phyloP scores from a whole-genome alignment of 345 rosid genomes.

The Salix brachista region DNA sequence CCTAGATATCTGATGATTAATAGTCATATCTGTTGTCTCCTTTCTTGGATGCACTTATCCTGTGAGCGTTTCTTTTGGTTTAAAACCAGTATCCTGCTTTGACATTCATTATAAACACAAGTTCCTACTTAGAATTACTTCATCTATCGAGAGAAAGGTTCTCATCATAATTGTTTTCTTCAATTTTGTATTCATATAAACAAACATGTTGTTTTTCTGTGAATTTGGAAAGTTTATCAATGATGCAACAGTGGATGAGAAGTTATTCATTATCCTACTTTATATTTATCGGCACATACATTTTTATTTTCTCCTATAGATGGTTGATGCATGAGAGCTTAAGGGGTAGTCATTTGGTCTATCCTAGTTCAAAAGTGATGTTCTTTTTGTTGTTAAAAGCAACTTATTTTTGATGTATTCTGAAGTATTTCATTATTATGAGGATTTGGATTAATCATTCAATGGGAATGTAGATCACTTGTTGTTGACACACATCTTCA shows the following conservation, averaged over 20 bases:
- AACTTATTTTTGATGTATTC: not conserved
- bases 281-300: not conserved
- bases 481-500: not conserved
- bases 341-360: not conserved
- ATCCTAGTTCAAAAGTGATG: not conserved
- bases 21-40: not conserved
- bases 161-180: not conserved
- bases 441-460: not conserved
- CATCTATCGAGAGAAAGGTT: not conserved
- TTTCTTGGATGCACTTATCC: constrained; percentile 4
- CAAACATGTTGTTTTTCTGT: not conserved
- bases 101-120: not conserved
- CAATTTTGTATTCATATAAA: not conserved
- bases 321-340: not conserved
- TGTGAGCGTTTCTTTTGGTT: not conserved
- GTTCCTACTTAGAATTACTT: not conserved
- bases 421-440: not conserved
- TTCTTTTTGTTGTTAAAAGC: not conserved
- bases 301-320: not conserved
- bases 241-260: not conserved
- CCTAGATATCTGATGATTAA: not conserved
- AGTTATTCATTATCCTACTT: not conserved
- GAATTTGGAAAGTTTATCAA: not conserved
- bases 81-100: not conserved
- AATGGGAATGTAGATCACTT: not conserved